Base-by-base conservation (phyloP, 148 eudicot species). In the Chenopodium berlandieri region DNA sequence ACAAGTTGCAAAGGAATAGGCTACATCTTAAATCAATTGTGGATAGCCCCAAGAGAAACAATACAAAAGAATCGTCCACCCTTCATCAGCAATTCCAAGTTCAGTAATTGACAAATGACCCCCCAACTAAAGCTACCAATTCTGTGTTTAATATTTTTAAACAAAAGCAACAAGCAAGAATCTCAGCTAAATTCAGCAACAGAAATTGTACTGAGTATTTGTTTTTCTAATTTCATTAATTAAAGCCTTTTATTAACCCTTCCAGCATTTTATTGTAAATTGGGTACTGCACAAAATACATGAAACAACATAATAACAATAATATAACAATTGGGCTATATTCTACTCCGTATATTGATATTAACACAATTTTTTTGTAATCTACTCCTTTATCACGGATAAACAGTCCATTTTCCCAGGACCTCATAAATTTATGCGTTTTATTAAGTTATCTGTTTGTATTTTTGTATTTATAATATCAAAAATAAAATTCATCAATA, bases 61-160 rank as follows among this genome's bases (percentile, higher is more conserved):
- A 60, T 80, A 75, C 83, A 75, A 75, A 68, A 75, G 23, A 58
- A 69, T 50, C 44, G 68, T 27, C 71, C 74, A 71, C 76, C 71
- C 34, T 48, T 31, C 25, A 20, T 71, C 75, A 37, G 65, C 74
- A 63, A 25, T 67, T 73, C 37, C 60, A 50, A 52, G 75, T 78
- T 73, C 62, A 68, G 71, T n/a, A 23, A 44, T 68, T 83, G 83
- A 75, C 79, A 79, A 79, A 60, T 65, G 76, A 75, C 75, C 22
- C 78, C 75, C 50, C 64, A 68, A 80, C 48, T 58, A 60, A 44
- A 47, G 54, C 70, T 69, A 80, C 82, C 66, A 32, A 77, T 66
- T 66, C 80, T 46, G 1, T 68, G 32, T 79, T 44, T 46, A 47
- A 6, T 44, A 60, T 40, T 25, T 77, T 66, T 60, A 9, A 27